Base-by-base conservation (phyloP, 2,329 filamentous ascomycete species). In the Monilinia laxa region DNA sequence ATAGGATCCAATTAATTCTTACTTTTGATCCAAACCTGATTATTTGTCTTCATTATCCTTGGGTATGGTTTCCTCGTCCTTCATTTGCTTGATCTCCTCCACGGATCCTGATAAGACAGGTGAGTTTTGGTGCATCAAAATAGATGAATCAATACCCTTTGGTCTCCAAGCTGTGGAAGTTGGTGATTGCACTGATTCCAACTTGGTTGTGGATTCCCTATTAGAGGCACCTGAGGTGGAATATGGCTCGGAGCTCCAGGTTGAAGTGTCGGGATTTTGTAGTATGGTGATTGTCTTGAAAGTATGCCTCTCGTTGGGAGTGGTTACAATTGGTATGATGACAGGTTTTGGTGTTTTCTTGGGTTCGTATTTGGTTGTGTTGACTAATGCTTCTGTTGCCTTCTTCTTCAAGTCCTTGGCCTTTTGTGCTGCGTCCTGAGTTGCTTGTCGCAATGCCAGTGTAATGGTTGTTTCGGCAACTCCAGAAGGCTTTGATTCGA, bases 391-490 rank as follows among this genome's bases (percentile, higher is more conserved):
- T 58, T 68, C 57, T 18, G 62, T 23, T 4, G 45, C 64, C 16
- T 71, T 74, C 64, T 87, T 80, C 65, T 82, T 82, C 71, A 83
- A 79, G 71, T 87, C 81, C 78, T 88, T 88, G 60, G 87, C 87
- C 77, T 85, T 88, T 72, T 83, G 79, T 0, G 87, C 87, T 59
- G 84, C 87, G 75, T 92, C 89, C 73, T 91, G 83, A 53, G 85
- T 86, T 62, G 87, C 81, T 73, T 82, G 84, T 70, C 80, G 80
- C 59, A 85, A 77, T 1, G 84, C 82, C 16, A 84, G 75, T 74
- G 68, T 77, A 68, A 70, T 78, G 70, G 74, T 70, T 68, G 66
- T 72, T 66, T 56, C 70, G 55, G 70, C 71, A 42, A 71, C 73
- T 59, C 58, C 67, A 20, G 65, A 56, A 55, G 70, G 25, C 57